Conservation (phyloP, 148 eudicot genomes). For the Heliosperma pusillum region DNA sequence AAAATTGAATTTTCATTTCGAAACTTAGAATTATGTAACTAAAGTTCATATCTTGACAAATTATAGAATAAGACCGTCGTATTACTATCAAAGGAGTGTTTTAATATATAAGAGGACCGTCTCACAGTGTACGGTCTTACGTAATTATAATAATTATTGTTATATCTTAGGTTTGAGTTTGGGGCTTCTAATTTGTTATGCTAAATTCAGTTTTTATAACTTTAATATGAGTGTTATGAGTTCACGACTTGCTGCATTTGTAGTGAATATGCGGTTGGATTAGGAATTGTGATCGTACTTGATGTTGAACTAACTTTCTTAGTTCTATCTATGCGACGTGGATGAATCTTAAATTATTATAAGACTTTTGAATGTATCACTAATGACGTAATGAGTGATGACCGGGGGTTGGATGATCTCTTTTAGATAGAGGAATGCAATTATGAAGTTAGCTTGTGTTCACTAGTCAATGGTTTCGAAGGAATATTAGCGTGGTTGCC, state of each 20-base stretch:
- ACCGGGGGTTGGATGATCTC: neutral
- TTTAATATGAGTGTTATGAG: neutral
- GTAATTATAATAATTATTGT: no score
- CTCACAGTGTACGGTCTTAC: no score
- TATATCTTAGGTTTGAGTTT: neutral
- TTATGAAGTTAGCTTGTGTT: neutral
- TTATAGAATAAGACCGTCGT: no score
- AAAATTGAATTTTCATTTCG: no score
- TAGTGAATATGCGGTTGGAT: neutral
- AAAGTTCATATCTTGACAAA: no score
- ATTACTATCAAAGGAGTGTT: neutral
- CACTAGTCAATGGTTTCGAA: neutral
- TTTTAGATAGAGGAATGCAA: neutral
- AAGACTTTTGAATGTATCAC: no score
- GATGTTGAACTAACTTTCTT: neutral
- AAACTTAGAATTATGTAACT: no score
- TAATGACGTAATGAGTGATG: no score
- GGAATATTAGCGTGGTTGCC: neutral
- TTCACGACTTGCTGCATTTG: neutral
- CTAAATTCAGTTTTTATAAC: neutral
- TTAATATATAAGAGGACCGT: neutral
- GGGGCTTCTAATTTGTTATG: neutral
- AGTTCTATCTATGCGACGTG: neutral
- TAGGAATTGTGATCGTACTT: neutral
- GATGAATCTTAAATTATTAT: no score